Evolutionary conservation across 148 eudicot genomes (phyloP).

Genomic region (Dysphania ambrosioides): DNA sequence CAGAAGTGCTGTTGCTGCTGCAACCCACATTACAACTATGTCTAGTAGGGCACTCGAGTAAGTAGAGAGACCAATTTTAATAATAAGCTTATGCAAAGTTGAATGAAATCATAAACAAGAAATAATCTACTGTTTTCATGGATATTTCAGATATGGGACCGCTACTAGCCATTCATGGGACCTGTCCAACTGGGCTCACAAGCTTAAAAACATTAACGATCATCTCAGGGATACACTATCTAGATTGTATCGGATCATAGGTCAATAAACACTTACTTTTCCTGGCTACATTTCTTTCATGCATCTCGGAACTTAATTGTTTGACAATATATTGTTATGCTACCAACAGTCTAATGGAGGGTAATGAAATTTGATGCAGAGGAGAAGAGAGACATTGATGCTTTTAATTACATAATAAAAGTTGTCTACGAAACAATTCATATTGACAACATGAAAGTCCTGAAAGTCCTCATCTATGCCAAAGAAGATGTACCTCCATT

Average conservation of each 20-base stretch:
- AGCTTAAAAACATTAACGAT: conserved; percentile 35
- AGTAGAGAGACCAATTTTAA: not conserved
- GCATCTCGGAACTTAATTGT: not conserved
- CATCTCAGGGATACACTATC: conserved; percentile 28
- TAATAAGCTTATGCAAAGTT: not conserved
- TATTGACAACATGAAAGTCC: conserved; percentile 51
- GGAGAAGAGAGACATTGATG: conserved; percentile 35
- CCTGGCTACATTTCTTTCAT: too few relatives aligned
- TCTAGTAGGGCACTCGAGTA: conserved; percentile 41
- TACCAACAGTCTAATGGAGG: not conserved
- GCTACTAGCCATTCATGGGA: conserved; percentile 35
- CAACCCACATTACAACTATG: conserved; percentile 32
- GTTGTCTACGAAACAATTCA: conserved; percentile 30
- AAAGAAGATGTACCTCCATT: conserved; percentile 37
- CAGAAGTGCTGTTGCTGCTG: conserved; percentile 38
- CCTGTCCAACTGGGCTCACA: conserved; percentile 37
- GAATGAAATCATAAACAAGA: not conserved
- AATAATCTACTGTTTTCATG: not conserved
- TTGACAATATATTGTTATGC: not conserved
- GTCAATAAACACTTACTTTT: conserved; percentile 4
- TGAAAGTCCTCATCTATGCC: conserved; percentile 34
- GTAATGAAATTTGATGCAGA: conserved; percentile 26
- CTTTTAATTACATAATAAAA: conserved; percentile 21
- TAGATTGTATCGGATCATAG: conserved; percentile 24
- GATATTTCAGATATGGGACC: conserved; percentile 24